Evolutionary conservation across 1,284 basidiomycete species (phyloP).

Genomic region (Fomitopsis betulina): DNA sequence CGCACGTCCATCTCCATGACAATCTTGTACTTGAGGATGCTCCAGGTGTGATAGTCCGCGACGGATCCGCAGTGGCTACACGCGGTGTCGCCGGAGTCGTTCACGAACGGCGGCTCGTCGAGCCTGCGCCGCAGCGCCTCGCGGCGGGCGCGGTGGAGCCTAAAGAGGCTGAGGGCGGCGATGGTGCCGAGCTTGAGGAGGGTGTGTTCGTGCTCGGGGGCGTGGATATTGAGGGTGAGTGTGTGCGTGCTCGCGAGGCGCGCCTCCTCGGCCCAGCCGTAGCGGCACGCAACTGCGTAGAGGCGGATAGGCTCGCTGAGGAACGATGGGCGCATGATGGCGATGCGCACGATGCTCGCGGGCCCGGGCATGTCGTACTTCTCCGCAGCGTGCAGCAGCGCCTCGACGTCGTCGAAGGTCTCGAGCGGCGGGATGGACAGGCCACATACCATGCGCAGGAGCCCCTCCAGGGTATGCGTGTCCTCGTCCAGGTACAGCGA

Average conservation of each 20-base stretch:
- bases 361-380: conserved; percentile 68
- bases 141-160: conserved; percentile 46
- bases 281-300: conserved; percentile 51
- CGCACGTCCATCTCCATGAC: conserved; percentile 52
- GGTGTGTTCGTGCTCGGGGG: conserved; percentile 36
- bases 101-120: conserved; percentile 55
- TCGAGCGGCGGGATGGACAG: conserved; percentile 44
- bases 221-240: conserved; percentile 43
- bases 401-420: conserved; percentile 48
- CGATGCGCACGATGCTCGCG: conserved; percentile 48
- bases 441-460: conserved; percentile 58
- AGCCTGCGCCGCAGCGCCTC: conserved; percentile 44
- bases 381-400: conserved; percentile 54
- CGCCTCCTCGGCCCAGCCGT: conserved; percentile 52
- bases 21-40: conserved; percentile 54
- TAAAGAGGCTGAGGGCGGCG: conserved; percentile 47
- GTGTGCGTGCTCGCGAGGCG: conserved; percentile 40
- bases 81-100: conserved; percentile 35
- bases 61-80: conserved; percentile 41
- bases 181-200: conserved; percentile 44
- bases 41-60: conserved; percentile 58
- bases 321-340: conserved; percentile 45
- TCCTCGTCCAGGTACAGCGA: conserved; percentile 55
- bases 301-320: conserved; percentile 48
- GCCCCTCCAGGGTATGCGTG: conserved; percentile 42